Evolutionary conservation across 2,329 filamentous ascomycete genomes (phyloP).

Genomic region (Apiospora rasikravindrae): DNA sequence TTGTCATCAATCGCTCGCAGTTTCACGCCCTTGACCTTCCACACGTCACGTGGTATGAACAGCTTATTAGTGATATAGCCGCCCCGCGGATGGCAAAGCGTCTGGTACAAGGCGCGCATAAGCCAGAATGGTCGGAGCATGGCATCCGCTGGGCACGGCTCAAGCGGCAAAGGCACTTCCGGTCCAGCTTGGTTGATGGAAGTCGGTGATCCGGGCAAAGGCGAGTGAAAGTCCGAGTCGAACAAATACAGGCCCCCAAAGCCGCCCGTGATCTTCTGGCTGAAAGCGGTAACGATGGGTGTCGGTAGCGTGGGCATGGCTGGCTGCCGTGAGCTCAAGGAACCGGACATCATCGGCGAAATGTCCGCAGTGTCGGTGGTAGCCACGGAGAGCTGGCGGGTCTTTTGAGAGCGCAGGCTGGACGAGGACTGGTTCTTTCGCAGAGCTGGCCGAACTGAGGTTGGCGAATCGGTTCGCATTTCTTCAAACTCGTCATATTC

Average conservation of each 20-base stretch:
- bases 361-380: slow-evolving; percentile 66
- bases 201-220: slow-evolving; percentile 61
- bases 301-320: slow-evolving; percentile 70
- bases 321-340: slow-evolving; percentile 53
- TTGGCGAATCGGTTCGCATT: slow-evolving; percentile 58
- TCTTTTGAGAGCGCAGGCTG: slow-evolving; percentile 71
- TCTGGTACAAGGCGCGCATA: slow-evolving; percentile 93
- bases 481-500: slow-evolving; percentile 45
- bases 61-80: slow-evolving; percentile 91
- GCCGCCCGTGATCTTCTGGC: slow-evolving; percentile 60
- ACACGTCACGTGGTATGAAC: slow-evolving; percentile 91
- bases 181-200: slow-evolving; percentile 66
- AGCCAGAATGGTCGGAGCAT: slow-evolving; percentile 97
- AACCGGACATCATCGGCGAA: slow-evolving; percentile 67
- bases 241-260: slow-evolving; percentile 79
- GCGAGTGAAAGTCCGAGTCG: slow-evolving; percentile 78
- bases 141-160: slow-evolving; percentile 88
- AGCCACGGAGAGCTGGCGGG: slow-evolving; percentile 71
- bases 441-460: slow-evolving; percentile 53
- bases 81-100: slow-evolving; percentile 86
- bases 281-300: slow-evolving; percentile 67
- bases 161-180: slow-evolving; percentile 77
- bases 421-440: slow-evolving; percentile 75
- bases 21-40: slow-evolving; percentile 93
- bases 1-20: slow-evolving; percentile 93